A percentile compares a stretch with the other conserved stretches of the same genome.
Evolutionary conservation across 495 filamentous ascomycete genomes (phyloP).

Genomic region (Daldinia concentrica): DNA sequence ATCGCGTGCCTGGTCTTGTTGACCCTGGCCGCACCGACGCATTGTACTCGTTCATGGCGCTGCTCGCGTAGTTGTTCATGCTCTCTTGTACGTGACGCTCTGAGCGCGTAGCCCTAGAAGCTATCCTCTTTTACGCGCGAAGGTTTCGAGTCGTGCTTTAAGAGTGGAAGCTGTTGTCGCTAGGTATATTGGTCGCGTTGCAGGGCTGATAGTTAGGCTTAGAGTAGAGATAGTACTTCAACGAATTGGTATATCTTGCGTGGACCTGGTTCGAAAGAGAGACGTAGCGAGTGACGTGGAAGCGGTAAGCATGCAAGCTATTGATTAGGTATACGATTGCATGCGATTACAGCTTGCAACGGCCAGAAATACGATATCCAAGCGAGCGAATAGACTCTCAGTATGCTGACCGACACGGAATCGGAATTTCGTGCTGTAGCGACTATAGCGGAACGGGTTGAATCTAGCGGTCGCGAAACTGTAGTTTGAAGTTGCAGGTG

Average conservation of each 20-base stretch:
- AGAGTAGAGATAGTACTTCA: slow-evolving; percentile 1
- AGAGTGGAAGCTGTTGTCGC: neutral
- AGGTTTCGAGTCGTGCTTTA: neutral
- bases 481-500: neutral
- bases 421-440: neutral
- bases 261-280: neutral
- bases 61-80: slow-evolving; percentile 48
- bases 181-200: neutral
- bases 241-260: neutral
- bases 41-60: slow-evolving; percentile 44
- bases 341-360: slow-evolving; percentile 22
- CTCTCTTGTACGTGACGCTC: slow-evolving; percentile 18
- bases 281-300: neutral
- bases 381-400: slow-evolving; percentile 13
- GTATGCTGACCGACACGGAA: slow-evolving; percentile 1
- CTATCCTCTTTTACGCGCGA: slow-evolving; percentile 14
- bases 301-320: neutral
- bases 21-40: slow-evolving; percentile 43
- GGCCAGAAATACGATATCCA: slow-evolving; percentile 32
- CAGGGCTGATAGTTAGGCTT: slow-evolving; percentile 1
- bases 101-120: slow-evolving; percentile 24
- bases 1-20: slow-evolving; percentile 42
- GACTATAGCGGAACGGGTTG: neutral
- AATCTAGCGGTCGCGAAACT: slow-evolving; percentile 10
- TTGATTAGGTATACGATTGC: slow-evolving; percentile 12